Evolutionary conservation across 2,329 filamentous ascomycete genomes (phyloP), one percentile per base, ranked within the genome.

Genomic region (Sarocladium strictum): DNA sequence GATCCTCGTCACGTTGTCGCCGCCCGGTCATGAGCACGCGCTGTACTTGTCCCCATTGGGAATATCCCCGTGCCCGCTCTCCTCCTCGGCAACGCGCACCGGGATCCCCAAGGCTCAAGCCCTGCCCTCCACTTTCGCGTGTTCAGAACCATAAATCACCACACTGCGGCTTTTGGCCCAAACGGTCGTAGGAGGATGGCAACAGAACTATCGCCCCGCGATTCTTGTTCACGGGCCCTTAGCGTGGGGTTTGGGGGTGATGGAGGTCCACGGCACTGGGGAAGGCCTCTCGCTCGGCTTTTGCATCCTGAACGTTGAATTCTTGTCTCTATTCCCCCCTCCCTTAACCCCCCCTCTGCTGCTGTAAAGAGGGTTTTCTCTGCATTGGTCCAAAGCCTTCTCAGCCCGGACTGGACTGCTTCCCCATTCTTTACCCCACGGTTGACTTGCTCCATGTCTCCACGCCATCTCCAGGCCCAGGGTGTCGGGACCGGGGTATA

Each of bases 31-130:
- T 32, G 29, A 12, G n/a, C 40, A 10, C 3, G 5, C 12, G 14
- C n/a, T 12, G 24, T 26, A 47, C 43, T 47, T 47, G 17, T 23
- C 43, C 43, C 3, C 23, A 23, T 47, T 47, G 43, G 43, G 43
- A 47, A 47, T 47, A 47, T 47, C 19, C 43, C 43, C 43, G 43
- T n/a, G n/a, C n/a, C n/a, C n/a, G n/a, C n/a, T n/a, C 24, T 29
- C 43, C 43, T 47, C 40, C 17, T 43, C 43, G 43, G 43, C 24
- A 47, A 6, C 43, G 24, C n/a, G 17, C n/a, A 38, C 9, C 35
- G 35, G 35, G 35, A 38, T n/a, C n/a, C n/a, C n/a, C n/a, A n/a
- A n/a, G n/a, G n/a, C n/a, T n/a, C n/a, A n/a, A n/a, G n/a, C n/a
- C n/a, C n/a, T n/a, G n/a, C n/a, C n/a, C n/a, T n/a, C n/a, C n/a